Conservation (phyloP, 768 basidiomycete species). For the Russula sp. region DNA sequence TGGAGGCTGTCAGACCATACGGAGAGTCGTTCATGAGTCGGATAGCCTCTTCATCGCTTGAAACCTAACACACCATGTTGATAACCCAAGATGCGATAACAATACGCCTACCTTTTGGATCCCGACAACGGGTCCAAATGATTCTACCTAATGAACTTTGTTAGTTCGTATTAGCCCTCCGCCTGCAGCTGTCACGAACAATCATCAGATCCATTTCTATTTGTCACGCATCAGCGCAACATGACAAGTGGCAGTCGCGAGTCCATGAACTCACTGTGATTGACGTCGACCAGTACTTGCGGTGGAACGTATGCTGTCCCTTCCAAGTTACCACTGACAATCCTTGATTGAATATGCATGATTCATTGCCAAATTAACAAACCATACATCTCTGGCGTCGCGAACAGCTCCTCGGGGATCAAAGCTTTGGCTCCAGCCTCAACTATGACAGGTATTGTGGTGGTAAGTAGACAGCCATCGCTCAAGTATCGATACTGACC, state of each 20-base stretch:
- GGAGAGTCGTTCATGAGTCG: conserved; percentile 93
- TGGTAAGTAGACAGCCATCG: neutral
- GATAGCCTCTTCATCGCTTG: conserved; percentile 84
- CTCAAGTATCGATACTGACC: conserved; percentile 43
- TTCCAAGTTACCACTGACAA: conserved; percentile 11
- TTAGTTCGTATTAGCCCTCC: conserved; percentile 13
- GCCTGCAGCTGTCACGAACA: conserved; percentile 41
- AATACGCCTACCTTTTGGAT: conserved; percentile 71
- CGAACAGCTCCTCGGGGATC: conserved; percentile 64
- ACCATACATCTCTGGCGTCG: conserved; percentile 62
- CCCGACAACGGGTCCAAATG: conserved; percentile 91
- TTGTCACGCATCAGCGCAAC: conserved; percentile 17
- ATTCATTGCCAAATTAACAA: neutral
- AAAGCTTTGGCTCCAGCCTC: conserved; percentile 75
- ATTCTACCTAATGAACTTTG: conserved; percentile 58
- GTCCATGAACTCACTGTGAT: conserved; percentile 65
- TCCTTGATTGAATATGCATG: neutral
- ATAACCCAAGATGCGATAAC: neutral
- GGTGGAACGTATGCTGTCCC: conserved; percentile 88
- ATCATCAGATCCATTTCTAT: conserved; percentile 91
- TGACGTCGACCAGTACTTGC: conserved; percentile 83
- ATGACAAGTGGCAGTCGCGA: conserved; percentile 1
- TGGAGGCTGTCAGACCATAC: conserved; percentile 90
- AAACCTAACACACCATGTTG: conserved; percentile 47
- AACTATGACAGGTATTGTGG: conserved; percentile 43